A percentile compares a stretch with the other conserved stretches of the same genome.
phyloP scores from a whole-genome alignment of 2,329 filamentous ascomycete genomes.

The Xylariaceae sp. region DNA sequence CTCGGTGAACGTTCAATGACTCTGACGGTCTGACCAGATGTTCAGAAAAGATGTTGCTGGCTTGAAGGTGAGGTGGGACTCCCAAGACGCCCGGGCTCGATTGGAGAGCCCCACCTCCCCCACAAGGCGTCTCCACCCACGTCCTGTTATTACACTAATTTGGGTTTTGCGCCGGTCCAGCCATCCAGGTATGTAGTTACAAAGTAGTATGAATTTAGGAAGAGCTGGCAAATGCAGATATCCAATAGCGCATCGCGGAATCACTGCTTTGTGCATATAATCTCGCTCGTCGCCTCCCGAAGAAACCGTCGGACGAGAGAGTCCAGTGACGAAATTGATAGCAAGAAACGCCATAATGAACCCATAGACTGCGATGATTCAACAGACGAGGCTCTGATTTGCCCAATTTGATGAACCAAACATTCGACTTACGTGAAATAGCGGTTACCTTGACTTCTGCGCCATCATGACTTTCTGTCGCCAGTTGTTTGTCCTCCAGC shows the following conservation, averaged over 20 bases:
- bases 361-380: not conserved
- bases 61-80: constrained; percentile 14
- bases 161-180: not conserved
- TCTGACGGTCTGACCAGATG: constrained; percentile 12
- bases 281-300: too few relatives aligned
- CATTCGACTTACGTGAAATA: not conserved
- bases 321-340: not conserved
- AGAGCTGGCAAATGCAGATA: not conserved
- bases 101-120: not conserved
- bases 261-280: too few relatives aligned
- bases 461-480: not conserved
- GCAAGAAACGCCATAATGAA: not conserved
- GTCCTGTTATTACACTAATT: not conserved
- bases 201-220: not conserved
- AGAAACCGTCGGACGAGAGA: not conserved
- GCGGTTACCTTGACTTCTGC: not conserved
- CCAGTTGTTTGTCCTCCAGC: not conserved
- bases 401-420: not conserved
- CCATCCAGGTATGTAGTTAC: not conserved
- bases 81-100: not conserved
- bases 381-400: not conserved
- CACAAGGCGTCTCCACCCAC: constrained; percentile 6
- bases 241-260: too few relatives aligned
- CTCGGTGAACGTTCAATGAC: constrained; percentile 7
- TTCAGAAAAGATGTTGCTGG: constrained; percentile 8